Evolutionary conservation across 352 stramenopile species (phyloP), one percentile per base, ranked within the genome.

Genomic region (Phytophthora sp.): DNA sequence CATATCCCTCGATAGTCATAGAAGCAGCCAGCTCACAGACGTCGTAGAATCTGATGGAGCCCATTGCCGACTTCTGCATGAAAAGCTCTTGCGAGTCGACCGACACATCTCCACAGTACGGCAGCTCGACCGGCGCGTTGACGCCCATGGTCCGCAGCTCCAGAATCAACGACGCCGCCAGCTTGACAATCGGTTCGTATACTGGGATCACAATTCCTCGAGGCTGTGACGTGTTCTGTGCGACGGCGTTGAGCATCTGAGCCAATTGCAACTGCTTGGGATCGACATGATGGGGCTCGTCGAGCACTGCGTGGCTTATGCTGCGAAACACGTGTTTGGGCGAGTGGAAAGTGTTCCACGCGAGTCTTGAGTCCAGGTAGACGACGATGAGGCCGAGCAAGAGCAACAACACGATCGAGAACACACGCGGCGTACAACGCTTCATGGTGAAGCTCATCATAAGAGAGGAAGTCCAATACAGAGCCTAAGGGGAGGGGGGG

Each of bases 41-140:
- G 12, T 78, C 70, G 27, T 74, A 78, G 30, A 75, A 67, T 9
- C 58, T 36, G 21, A 78, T 58, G 5, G 39, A 20, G 2, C 62
- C 61, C 6, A 71, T 26, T 1, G 26, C 51, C 3, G n/a, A 3
- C 13, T 75, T 68, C 18, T 64, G 20, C 58, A 54, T 8, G 1
- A 79, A 21, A 8, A 46, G 7, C 0, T 63, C 13, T 11, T 65
- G 50, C 2, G 55, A 45, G 35, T 39, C 47, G 1, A 38, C 4
- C 7, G 12, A 39, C 12, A 82, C 39, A 36, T 82, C 74, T 35
- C 74, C 74, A 52, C 74, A 82, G 45, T 79, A 60, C n/a, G 74
- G 71, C 33, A 79, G 47, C 41, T 84, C 78, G 1, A 81, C 42
- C 2, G 71, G 62, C 1, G 42, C 36, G 11, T 67, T 57, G 9